A percentile compares a stretch with the other conserved stretches of the same genome.
These are phyloP conservation scores for Ophiostoma triangulosporum DNA, from an alignment of 2,329 filamentous ascomycete genomes.

Conservation along the genomic window DNA sequence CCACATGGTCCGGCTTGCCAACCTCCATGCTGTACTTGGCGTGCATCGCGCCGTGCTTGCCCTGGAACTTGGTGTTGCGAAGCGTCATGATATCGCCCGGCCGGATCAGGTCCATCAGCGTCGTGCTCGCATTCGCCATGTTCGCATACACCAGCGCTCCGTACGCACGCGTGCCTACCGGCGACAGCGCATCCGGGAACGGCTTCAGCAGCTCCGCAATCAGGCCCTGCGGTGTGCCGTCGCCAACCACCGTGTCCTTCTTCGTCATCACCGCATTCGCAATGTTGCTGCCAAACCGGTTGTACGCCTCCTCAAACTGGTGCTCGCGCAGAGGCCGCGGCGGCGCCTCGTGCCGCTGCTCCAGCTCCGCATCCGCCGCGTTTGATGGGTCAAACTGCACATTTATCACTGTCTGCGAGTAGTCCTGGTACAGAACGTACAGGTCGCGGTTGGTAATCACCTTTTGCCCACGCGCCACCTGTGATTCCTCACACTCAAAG, in stretches of 20 bases:
- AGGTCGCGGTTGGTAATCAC: slow-evolving; percentile 65
- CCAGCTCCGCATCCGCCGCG: slow-evolving; percentile 56
- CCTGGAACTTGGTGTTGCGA: slow-evolving; percentile 87
- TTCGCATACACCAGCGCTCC: slow-evolving; percentile 91
- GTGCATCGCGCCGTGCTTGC: slow-evolving; percentile 90
- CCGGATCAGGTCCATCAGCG: slow-evolving; percentile 84
- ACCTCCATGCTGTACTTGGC: slow-evolving; percentile 85
- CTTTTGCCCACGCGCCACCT: slow-evolving; percentile 53
- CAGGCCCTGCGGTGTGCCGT: slow-evolving; percentile 67
- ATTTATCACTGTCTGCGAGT: slow-evolving; percentile 84
- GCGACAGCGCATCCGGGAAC: slow-evolving; percentile 58
- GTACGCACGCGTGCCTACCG: slow-evolving; percentile 79
- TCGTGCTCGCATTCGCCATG: slow-evolving; percentile 81
- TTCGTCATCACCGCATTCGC: slow-evolving; percentile 54
- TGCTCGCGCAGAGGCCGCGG: slow-evolving; percentile 77
- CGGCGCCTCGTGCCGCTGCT: slow-evolving; percentile 77
- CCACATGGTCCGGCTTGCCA: slow-evolving; percentile 80
- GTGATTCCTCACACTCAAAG: slow-evolving; percentile 68
- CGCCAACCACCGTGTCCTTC: slow-evolving; percentile 69
- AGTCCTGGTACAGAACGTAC: slow-evolving; percentile 86
- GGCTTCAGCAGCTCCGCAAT: slow-evolving; percentile 67
- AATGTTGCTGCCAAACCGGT: slow-evolving; percentile 67
- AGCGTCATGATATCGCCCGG: slow-evolving; percentile 83
- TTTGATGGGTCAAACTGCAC: slow-evolving; percentile 65
- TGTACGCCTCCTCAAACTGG: slow-evolving; percentile 77